These are phyloP conservation scores for Jaltomata sinuosa DNA, from an alignment of 257 asterid genomes.

Conservation along the genomic window DNA sequence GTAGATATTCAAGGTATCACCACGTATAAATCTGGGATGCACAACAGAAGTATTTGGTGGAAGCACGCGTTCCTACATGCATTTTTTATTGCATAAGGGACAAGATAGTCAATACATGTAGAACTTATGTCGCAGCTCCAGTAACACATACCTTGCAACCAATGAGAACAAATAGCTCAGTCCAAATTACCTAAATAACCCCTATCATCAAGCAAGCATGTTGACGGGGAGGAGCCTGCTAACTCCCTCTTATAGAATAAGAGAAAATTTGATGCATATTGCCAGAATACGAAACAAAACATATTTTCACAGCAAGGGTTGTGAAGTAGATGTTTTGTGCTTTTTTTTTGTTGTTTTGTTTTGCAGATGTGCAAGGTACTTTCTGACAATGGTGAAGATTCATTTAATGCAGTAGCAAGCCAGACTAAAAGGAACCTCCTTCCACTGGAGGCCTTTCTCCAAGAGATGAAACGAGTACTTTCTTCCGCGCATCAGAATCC, in stretches of 20 bases:
- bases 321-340: neutral
- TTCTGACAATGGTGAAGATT: conserved; percentile 29
- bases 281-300: neutral
- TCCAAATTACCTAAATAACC: neutral
- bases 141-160: neutral
- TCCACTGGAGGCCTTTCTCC: conserved; percentile 33
- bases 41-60: neutral
- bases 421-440: conserved; percentile 29
- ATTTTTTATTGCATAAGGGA: neutral
- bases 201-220: neutral
- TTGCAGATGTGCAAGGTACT: conserved; percentile 54
- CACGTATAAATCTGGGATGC: neutral
- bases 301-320: neutral
- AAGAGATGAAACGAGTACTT: conserved; percentile 45
- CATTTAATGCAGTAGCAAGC: conserved; percentile 7
- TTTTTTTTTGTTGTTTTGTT: neutral
- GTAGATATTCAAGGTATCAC: neutral
- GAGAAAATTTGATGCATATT: neutral
- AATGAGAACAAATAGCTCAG: neutral
- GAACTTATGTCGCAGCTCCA: neutral
- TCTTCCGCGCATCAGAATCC: conserved; percentile 21
- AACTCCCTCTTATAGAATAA: neutral
- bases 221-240: neutral
- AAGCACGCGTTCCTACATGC: neutral
- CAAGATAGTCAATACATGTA: neutral